phyloP scores from a whole-genome alignment of 805 yeast genomes.

The Kodamaea laetipori region DNA sequence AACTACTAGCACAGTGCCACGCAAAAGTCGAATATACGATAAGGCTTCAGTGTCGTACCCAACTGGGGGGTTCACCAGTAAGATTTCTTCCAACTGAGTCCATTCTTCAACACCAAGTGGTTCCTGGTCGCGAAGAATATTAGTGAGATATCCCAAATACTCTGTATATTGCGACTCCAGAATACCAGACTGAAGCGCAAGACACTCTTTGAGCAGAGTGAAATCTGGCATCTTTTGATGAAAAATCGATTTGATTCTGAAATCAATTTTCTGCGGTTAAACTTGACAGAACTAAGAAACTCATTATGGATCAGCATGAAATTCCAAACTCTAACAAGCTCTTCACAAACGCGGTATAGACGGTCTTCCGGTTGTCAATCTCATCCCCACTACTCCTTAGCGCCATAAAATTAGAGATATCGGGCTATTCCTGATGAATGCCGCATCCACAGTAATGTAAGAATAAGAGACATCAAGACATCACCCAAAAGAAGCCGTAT shows the following conservation, averaged over 20 bases:
- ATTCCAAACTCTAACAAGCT: no score
- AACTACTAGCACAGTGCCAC: slow-evolving; percentile 9
- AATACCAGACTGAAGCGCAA: neutral
- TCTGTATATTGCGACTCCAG: neutral
- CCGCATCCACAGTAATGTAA: no score
- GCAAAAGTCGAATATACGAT: slow-evolving; percentile 7
- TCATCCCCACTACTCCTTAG: no score
- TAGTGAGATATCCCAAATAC: neutral
- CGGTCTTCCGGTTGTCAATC: no score
- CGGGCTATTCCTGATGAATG: no score
- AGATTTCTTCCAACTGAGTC: neutral
- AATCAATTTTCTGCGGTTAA: neutral
- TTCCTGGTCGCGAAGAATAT: neutral
- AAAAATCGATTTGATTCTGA: neutral
- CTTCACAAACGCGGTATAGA: no score
- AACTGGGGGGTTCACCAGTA: slow-evolving; percentile 1
- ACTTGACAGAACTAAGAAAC: no score
- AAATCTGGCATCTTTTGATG: neutral
- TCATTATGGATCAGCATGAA: no score
- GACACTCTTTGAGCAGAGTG: neutral
- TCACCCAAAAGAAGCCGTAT: no score
- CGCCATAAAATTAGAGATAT: no score
- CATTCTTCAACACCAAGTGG: neutral
- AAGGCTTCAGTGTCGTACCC: neutral
- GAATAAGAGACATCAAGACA: no score